These are phyloP conservation scores for Tetradesmus lagerheimii DNA, from an alignment of 139 green algal species.

Conservation along the genomic window DNA sequence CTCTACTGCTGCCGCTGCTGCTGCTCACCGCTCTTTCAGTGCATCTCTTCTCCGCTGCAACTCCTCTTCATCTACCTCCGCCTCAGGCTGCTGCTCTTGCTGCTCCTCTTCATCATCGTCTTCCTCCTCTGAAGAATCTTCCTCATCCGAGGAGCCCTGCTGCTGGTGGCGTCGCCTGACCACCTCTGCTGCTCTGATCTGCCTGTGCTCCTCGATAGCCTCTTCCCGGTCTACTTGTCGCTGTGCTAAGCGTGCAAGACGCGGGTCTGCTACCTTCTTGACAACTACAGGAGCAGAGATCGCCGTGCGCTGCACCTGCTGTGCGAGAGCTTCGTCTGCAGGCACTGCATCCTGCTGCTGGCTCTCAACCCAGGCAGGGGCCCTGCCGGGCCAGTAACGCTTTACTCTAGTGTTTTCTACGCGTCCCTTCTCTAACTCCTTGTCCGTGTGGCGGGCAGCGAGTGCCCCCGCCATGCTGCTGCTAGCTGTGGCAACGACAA, in stretches of 20 bases:
- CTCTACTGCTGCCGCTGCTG: neutral
- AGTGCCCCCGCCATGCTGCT: slow-evolving; percentile 62
- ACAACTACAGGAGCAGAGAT: slow-evolving; percentile 77
- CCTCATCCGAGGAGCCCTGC: slow-evolving; percentile 39
- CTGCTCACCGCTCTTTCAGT: slow-evolving; percentile 60
- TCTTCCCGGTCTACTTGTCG: slow-evolving; percentile 55
- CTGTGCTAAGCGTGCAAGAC: slow-evolving; percentile 68
- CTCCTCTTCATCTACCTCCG: slow-evolving; percentile 73
- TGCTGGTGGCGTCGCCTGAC: slow-evolving; percentile 49
- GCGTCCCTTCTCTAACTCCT: slow-evolving; percentile 78
- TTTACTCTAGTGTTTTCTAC: slow-evolving; percentile 81
- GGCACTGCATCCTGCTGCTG: slow-evolving; percentile 44
- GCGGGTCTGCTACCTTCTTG: slow-evolving; percentile 71
- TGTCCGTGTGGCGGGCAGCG: slow-evolving; percentile 52
- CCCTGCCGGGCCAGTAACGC: slow-evolving; percentile 90
- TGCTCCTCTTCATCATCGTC: slow-evolving; percentile 39
- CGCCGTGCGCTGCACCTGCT: slow-evolving; percentile 63
- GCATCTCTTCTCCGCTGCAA: slow-evolving; percentile 60
- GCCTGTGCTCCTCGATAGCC: slow-evolving; percentile 46
- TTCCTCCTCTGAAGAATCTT: slow-evolving; percentile 38
- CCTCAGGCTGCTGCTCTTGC: slow-evolving; percentile 53
- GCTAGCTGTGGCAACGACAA: slow-evolving; percentile 21
- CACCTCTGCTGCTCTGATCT: slow-evolving; percentile 65
- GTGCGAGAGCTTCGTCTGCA: slow-evolving; percentile 5
- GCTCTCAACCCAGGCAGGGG: slow-evolving; percentile 83